These are phyloP conservation scores for Colletotrichum sp. DNA, from an alignment of 2,329 filamentous ascomycete genomes.

Conservation along the genomic window DNA sequence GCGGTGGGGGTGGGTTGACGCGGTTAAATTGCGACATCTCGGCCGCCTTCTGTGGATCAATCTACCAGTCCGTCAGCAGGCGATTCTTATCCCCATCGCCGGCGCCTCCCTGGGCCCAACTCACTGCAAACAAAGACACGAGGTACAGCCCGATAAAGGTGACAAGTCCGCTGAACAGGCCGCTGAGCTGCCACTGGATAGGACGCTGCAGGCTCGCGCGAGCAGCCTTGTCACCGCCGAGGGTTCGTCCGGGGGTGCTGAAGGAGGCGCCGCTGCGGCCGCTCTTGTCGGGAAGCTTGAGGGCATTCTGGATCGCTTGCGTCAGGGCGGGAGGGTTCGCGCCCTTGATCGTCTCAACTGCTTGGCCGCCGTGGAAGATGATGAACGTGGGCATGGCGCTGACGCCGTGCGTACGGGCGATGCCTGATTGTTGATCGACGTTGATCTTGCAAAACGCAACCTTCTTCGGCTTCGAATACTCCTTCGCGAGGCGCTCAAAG, in stretches of 20 bases:
- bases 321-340: slow-evolving; percentile 80
- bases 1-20: slow-evolving; percentile 40
- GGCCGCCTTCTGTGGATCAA: slow-evolving; percentile 67
- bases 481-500: slow-evolving; percentile 82
- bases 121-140: slow-evolving; percentile 64
- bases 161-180: slow-evolving; percentile 54
- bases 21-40: slow-evolving; percentile 65
- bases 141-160: slow-evolving; percentile 67
- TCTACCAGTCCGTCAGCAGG: slow-evolving; percentile 38
- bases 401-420: slow-evolving; percentile 79
- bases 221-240: slow-evolving; percentile 48
- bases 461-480: slow-evolving; percentile 79
- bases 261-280: slow-evolving; percentile 53
- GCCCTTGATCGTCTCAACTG: slow-evolving; percentile 79
- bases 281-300: slow-evolving; percentile 54
- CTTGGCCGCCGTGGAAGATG: slow-evolving; percentile 78
- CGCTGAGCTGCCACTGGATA: slow-evolving; percentile 39
- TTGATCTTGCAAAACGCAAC: slow-evolving; percentile 94
- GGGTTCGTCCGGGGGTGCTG: slow-evolving; percentile 59
- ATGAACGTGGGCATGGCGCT: slow-evolving; percentile 94
- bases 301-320: slow-evolving; percentile 74
- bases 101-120: slow-evolving; percentile 28
- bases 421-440: slow-evolving; percentile 80
- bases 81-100: neutral
- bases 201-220: slow-evolving; percentile 23